phyloP scores from a whole-genome alignment of 179 eudicot species.

The Amaranthus tricolor region DNA sequence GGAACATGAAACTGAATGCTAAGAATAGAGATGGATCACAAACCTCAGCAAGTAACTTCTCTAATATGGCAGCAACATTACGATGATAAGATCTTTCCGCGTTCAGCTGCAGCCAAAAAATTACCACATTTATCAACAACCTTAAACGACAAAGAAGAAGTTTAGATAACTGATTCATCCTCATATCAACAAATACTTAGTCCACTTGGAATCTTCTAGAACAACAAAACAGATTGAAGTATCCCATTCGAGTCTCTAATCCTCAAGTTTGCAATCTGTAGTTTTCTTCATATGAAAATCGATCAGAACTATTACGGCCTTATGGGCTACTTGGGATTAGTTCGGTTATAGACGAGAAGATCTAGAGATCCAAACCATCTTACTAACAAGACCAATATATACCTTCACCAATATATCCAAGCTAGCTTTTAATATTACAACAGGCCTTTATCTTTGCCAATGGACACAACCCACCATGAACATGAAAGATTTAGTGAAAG shows the following conservation, averaged over 20 bases:
- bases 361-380: not conserved
- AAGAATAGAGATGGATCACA: constrained; percentile 14
- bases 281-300: not conserved
- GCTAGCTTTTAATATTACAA: not conserved
- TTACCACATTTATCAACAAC: not conserved
- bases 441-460: not conserved
- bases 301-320: not conserved
- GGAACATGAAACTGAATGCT: not conserved
- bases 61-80: constrained; percentile 49
- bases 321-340: not conserved
- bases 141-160: not conserved
- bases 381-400: not conserved
- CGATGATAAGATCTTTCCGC: constrained; percentile 82
- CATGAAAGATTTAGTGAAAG: not conserved
- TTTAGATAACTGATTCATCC: not conserved
- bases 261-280: not conserved
- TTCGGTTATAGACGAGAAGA: not conserved
- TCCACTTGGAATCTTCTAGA: not conserved
- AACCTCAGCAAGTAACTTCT: constrained; percentile 71
- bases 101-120: constrained; percentile 47
- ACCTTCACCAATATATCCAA: not conserved
- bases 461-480: not conserved
- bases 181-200: not conserved
- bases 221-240: too few relatives aligned
- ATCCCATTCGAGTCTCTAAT: not conserved